Base-by-base conservation (phyloP, 176 grass and related monocot species). In the Aechmea fasciata region DNA sequence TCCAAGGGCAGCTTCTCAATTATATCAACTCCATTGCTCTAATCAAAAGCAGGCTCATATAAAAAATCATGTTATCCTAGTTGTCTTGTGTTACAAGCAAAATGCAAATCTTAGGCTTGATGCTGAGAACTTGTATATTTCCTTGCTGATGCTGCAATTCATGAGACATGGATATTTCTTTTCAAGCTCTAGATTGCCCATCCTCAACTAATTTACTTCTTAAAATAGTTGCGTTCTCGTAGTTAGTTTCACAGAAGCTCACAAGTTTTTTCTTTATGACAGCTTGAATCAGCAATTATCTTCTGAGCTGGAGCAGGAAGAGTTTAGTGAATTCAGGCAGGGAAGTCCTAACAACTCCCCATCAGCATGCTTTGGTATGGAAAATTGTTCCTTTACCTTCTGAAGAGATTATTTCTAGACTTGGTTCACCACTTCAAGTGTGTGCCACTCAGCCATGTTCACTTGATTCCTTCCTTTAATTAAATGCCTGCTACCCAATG, bases 251-350 rank as follows among this genome's bases (percentile, higher is more conserved):
- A 61, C 55, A 61, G 15, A 17, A 18, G 55, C 13, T n/a, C 6
- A 9, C 2, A 18, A 61, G 8, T 61, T 19, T 77, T 14, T 68
- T 52, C 49, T 53, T 47, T 8, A 2, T 29, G 65, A 55, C 88
- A 91, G 92, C 73, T 91, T 82, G 72, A 80, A 79, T 48, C 91
- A 78, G 49, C 87, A 86, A 23, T 69, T 80, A 51, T 81, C 86
- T 73, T 62, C 76, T 25, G 83, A 91, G 48, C 63, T 91, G 17
- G 85, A 85, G 49, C 83, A 84, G 64, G 85, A 91, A 64, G 88
- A 91, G 57, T 71, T 88, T 75, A 71, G 66, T 48, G 67, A 18
- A 66, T 69, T 51, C 73, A 91, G 84, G 70, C 68, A 83, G 50
- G 83, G 80, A 29, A 96, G 83, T 53, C 87, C 81, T 50, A 82